Evolutionary conservation across 139 green algal species (phyloP), one percentile per base, ranked within the genome.

Genomic region (Tetraselmis striata): DNA sequence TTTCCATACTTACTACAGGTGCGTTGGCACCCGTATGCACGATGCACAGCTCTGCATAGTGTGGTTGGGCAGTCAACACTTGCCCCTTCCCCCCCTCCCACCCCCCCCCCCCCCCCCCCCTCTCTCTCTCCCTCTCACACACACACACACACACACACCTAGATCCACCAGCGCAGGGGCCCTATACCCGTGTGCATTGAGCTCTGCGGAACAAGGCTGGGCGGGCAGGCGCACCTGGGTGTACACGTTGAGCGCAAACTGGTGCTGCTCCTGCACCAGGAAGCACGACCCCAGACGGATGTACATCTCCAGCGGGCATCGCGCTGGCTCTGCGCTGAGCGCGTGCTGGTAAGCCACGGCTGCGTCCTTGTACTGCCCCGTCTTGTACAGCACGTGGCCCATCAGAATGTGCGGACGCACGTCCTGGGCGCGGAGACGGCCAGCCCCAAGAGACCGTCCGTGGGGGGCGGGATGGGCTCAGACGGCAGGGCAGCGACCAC

Each of bases 211-310:
- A n/a, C n/a, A n/a, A n/a, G n/a, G n/a, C n/a, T n/a, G n/a, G n/a
- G n/a, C n/a, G n/a, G n/a, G n/a, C n/a, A n/a, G n/a, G n/a, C 31
- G 22, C 5, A 84, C 83, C 79, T 84, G 83, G 1, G 77, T 80
- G 79, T 84, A 87, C 2, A 84, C 80, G 29, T 82, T 59, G 24
- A 83, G 67, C 22, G 84, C 84, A 31, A 78, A 84, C 30, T 83
- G 75, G 31, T 59, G 75, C 29, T 83, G 45, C 2, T 76, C 80
- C 25, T 82, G 58, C 29, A n/a, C 77, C 32, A 75, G 11, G 77
- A 83, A 84, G 59, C 75, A 31, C 30, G 31, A 30, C 2, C 80
- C 84, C 59, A 87, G 80, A 24, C 82, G 81, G 28, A 87, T 76
- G 67, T 87, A 85, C 0, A 87, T 76, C 45, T 82, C 76, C 67